phyloP scores from a whole-genome alignment of 345 rosid genomes.

The Euclidium syriacum region DNA sequence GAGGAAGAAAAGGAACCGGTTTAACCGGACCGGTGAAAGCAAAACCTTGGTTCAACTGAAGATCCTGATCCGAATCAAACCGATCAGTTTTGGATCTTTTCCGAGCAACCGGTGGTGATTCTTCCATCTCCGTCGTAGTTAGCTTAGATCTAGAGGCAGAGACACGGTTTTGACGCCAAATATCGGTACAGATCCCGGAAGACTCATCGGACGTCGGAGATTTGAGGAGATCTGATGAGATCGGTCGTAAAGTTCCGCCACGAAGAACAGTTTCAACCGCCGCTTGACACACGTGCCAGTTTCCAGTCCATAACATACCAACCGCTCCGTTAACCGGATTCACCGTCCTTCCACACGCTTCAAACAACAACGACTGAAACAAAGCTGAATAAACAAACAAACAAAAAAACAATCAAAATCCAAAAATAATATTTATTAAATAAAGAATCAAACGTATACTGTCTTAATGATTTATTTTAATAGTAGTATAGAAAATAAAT shows the following conservation, averaged over 20 bases:
- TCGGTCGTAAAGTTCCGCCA: conserved; percentile 46
- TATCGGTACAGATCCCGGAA: conserved; percentile 48
- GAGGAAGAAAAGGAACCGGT: conserved; percentile 3
- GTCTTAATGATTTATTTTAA: too few species aligned
- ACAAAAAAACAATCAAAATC: not conserved
- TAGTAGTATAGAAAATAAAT: too few species aligned
- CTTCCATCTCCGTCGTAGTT: conserved; percentile 24
- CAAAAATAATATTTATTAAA: not conserved
- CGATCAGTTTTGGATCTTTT: conserved; percentile 7
- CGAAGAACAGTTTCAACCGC: conserved; percentile 53
- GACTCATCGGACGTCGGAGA: conserved; percentile 47
- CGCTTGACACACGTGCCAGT: conserved; percentile 56
- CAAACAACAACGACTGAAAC: conserved; percentile 61
- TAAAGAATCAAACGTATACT: not conserved
- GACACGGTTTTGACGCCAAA: conserved; percentile 36
- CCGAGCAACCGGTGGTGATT: not conserved
- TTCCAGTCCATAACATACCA: conserved; percentile 58
- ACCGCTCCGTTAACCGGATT: conserved; percentile 68
- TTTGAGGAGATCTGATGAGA: conserved; percentile 20
- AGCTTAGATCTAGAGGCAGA: conserved; percentile 53
- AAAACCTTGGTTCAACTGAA: not conserved
- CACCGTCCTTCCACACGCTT: conserved; percentile 59
- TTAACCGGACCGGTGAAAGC: not conserved
- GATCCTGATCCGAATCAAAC: not conserved
- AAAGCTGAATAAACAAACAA: conserved; percentile 40